Percentiles rank a stretch among this genome's conserved stretches.
These are phyloP conservation scores for Golovinomyces cichoracearum DNA, from an alignment of 2,329 filamentous ascomycete genomes.

Conservation along the genomic window DNA sequence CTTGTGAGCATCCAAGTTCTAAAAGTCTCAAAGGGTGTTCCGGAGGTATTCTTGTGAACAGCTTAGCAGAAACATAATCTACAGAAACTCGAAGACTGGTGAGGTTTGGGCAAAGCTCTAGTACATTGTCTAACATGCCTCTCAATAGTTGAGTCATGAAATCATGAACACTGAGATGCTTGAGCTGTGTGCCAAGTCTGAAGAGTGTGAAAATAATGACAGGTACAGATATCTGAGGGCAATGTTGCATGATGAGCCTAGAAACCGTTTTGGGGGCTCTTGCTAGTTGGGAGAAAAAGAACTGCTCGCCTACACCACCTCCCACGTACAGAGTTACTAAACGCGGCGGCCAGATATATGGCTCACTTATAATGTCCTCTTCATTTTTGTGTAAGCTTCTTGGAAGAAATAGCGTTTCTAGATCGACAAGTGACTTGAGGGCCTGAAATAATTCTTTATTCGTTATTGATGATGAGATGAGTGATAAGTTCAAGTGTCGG, in stretches of 20 bases:
- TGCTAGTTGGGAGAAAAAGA: slow-evolving; percentile 9
- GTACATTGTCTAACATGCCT: slow-evolving; percentile 9
- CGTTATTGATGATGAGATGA: slow-evolving; percentile 14
- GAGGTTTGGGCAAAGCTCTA: slow-evolving; percentile 10
- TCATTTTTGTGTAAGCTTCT: slow-evolving; percentile 8
- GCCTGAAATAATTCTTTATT: slow-evolving; percentile 14
- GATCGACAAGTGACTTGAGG: slow-evolving; percentile 9
- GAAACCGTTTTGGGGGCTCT: slow-evolving; percentile 8
- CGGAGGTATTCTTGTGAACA: slow-evolving; percentile 7
- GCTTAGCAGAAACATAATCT: slow-evolving; percentile 12
- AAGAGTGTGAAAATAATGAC: slow-evolving; percentile 7
- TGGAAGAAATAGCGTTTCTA: slow-evolving; percentile 15
- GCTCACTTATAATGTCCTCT: slow-evolving; percentile 1
- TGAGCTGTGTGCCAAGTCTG: slow-evolving; percentile 9
- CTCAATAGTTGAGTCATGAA: slow-evolving; percentile 12
- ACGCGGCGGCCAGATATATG: slow-evolving; percentile 13
- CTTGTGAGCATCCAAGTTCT: slow-evolving; percentile 14
- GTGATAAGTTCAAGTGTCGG: slow-evolving; percentile 12
- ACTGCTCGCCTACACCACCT: slow-evolving; percentile 13
- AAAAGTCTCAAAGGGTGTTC: slow-evolving; percentile 11
- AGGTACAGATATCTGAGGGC: slow-evolving; percentile 8
- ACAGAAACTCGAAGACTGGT: slow-evolving; percentile 12
- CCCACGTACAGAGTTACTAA: slow-evolving; percentile 14
- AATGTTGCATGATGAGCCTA: slow-evolving; percentile 14
- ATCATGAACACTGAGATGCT: slow-evolving; percentile 14